Conservation (phyloP, 2,329 filamentous ascomycete species). For the Pseudonectria buxi region DNA sequence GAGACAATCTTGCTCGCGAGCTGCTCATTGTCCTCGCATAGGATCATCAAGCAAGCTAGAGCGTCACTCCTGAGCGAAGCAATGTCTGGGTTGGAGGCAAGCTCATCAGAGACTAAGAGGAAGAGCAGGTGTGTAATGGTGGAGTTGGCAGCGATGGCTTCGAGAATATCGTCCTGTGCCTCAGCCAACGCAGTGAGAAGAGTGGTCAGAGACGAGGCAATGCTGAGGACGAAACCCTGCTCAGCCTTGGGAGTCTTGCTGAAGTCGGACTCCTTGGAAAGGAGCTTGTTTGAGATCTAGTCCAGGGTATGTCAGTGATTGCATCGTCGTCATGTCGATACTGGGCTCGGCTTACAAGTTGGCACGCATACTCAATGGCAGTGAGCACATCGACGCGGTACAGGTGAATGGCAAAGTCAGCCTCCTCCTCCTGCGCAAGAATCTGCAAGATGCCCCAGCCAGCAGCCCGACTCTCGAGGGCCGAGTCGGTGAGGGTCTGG, state of each 20-base stretch:
- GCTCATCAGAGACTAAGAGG: slow-evolving; percentile 40
- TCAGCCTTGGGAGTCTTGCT: slow-evolving; percentile 46
- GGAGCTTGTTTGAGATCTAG: slow-evolving; percentile 39
- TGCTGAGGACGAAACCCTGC: slow-evolving; percentile 46
- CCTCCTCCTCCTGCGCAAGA: slow-evolving; percentile 56
- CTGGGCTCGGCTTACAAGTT: slow-evolving; percentile 35
- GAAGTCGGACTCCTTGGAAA: slow-evolving; percentile 35
- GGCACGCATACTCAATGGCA: slow-evolving; percentile 50
- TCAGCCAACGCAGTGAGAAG: slow-evolving; percentile 50
- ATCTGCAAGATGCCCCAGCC: slow-evolving; percentile 62
- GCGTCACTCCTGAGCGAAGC: slow-evolving; percentile 37
- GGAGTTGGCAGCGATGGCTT: slow-evolving; percentile 43
- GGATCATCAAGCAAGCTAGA: slow-evolving; percentile 48
- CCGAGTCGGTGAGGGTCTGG: slow-evolving; percentile 57
- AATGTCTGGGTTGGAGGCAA: slow-evolving; percentile 37
- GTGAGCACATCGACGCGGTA: slow-evolving; percentile 56
- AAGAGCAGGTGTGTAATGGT: slow-evolving; percentile 49
- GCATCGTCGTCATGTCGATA: not conserved
- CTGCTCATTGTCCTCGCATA: slow-evolving; percentile 53
- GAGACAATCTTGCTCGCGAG: slow-evolving; percentile 48
- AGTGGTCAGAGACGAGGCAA: slow-evolving; percentile 46
- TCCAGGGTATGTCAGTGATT: slow-evolving; percentile 1
- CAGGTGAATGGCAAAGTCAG: slow-evolving; percentile 60
- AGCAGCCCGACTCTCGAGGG: slow-evolving; percentile 55
- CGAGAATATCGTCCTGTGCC: slow-evolving; percentile 53